Percentiles rank a stretch among this genome's conserved stretches.
Conservation (phyloP, 352 stramenopile genomes). For the Globisporangium canariense region DNA sequence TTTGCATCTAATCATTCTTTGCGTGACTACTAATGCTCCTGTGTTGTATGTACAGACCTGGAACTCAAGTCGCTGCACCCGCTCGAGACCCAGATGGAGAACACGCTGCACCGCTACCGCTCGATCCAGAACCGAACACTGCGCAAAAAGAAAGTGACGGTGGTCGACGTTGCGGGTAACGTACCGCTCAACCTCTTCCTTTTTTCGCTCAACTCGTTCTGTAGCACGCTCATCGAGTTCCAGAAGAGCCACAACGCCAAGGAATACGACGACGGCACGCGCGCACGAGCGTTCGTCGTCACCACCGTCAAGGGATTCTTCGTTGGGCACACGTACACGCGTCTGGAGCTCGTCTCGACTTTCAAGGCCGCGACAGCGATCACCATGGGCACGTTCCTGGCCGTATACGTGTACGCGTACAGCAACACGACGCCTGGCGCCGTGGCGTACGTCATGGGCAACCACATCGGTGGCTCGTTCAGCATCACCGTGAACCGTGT, state of each 20-base stretch:
- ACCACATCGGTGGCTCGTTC: conserved; percentile 54
- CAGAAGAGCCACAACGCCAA: conserved; percentile 34
- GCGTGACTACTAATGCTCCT: background rate
- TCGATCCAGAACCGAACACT: conserved; percentile 38
- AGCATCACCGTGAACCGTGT: conserved; percentile 51
- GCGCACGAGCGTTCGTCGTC: conserved; percentile 17
- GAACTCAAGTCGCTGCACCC: conserved; percentile 25
- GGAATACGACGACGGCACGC: conserved; percentile 23
- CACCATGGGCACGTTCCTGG: conserved; percentile 31
- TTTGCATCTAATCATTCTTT: background rate
- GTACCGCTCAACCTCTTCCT: conserved; percentile 53
- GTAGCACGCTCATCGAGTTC: conserved; percentile 41
- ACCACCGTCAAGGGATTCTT: conserved; percentile 30
- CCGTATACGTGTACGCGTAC: conserved; percentile 45
- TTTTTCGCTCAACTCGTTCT: conserved; percentile 50
- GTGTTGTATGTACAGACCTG: conserved; percentile 17
- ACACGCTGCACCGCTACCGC: conserved; percentile 33
- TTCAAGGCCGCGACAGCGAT: conserved; percentile 37
- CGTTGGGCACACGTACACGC: conserved; percentile 25
- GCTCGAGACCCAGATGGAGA: conserved; percentile 46
- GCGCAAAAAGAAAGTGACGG: conserved; percentile 21
- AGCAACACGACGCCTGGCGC: conserved; percentile 33
- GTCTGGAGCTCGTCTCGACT: conserved; percentile 27
- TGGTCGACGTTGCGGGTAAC: conserved; percentile 39
- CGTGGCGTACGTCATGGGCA: conserved; percentile 50